A percentile compares a stretch with the other conserved stretches of the same genome.
Conservation (phyloP, 306 rosid genomes). For the Begonia masoniana region DNA sequence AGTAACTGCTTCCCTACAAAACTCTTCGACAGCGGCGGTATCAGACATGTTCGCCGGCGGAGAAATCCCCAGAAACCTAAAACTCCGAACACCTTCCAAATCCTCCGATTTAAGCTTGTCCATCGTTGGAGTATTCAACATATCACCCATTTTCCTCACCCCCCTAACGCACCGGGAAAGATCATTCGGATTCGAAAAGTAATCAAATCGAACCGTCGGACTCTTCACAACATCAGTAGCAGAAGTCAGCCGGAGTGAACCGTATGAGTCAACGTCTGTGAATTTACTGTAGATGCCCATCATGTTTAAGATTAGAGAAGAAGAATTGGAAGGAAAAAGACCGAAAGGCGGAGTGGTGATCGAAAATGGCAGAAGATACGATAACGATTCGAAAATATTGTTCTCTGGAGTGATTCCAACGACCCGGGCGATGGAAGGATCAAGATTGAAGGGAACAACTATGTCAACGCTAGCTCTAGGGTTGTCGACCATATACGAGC, state of each 20-base stretch:
- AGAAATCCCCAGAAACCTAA: not conserved
- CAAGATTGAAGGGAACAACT: not conserved
- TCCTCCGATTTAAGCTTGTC: not conserved
- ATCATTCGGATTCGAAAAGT: constrained; percentile 2
- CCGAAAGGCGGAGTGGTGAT: not conserved
- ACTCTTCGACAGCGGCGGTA: not conserved
- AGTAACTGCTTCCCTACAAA: not conserved
- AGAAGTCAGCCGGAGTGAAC: not conserved
- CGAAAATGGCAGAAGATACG: not conserved
- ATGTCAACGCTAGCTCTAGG: constrained; percentile 3
- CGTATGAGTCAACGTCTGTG: not conserved
- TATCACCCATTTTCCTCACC: not conserved
- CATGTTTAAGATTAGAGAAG: not conserved
- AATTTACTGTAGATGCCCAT: constrained; percentile 1
- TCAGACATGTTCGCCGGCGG: constrained; percentile 8
- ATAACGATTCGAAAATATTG: not conserved
- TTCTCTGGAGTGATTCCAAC: not conserved
- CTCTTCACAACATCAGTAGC: not conserved
- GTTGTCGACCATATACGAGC: constrained; percentile 17
- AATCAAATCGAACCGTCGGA: constrained; percentile 4
- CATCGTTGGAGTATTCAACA: constrained; percentile 1
- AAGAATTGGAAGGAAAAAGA: not conserved
- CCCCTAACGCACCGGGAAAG: constrained; percentile 4
- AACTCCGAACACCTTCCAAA: not conserved
- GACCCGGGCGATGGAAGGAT: not conserved